Evolutionary conservation across 306 rosid species (phyloP), one percentile per base, ranked within the genome.

Genomic region (Vicia faba): DNA sequence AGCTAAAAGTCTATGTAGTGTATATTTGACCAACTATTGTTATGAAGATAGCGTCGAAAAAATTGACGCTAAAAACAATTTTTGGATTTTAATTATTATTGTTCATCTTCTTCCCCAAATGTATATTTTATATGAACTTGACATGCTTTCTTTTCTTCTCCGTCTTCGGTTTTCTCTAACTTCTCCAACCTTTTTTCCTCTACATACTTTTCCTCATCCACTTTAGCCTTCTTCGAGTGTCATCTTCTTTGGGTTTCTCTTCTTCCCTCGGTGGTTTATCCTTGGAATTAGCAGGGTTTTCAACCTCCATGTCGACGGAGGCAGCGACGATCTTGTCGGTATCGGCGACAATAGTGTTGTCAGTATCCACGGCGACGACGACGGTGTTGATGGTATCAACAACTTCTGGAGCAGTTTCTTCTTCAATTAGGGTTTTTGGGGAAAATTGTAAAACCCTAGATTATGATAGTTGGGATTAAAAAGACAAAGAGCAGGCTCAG

Each of bases 171-270:
- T 39, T 57, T 60, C 76, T 66, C 84, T 28, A 71, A 18, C 74
- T 87, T 84, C 83, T 76, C 79, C 68, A 84, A 33, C 23, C 85
- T 72, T 40, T 72, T 66, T 55, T 82, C 95, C 18, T 78, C 90
- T 7, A 50, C 81, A 0, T 74, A 77, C 44, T 77, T 71, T 4
- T 77, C 81, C 23, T 58, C 77, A 2, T 59, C 70, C 0, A 65
- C 65, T 61, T 78, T 81, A 23, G 7, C 67, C 78, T 81, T 81
- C 82, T 81, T 81, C 35, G 62, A 35, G 4, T 72, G 8, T 56
- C 84, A n/a, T 35, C 67, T 44, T 29, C 78, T 1, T 60, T 13
- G 48, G 80, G 5, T 5, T 43, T 71, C 3, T 28, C 66, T 9
- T 81, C 82, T 61, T 81, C 85, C 68, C 80, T 39, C 0, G 7